A percentile compares a stretch with the other conserved stretches of the same genome.
Conservation (phyloP, 805 yeast species). For the Candida sanyiensis region DNA sequence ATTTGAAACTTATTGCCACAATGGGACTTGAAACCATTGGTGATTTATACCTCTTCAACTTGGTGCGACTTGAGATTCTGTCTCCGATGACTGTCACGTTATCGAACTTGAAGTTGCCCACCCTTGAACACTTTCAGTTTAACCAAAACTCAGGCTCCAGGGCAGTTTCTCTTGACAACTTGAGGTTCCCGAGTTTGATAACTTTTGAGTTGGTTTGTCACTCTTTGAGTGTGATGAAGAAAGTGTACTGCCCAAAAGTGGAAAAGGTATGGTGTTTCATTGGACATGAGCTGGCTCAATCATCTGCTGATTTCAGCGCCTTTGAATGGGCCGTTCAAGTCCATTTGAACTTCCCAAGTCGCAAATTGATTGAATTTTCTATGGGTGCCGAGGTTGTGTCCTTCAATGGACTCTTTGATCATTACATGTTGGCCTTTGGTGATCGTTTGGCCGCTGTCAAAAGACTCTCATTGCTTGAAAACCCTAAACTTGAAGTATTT, state of each 20-base stretch:
- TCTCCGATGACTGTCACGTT: neutral
- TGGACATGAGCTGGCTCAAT: neutral
- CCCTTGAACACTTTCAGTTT: neutral
- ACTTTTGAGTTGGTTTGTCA: neutral
- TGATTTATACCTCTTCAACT: neutral
- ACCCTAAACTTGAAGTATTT: no score
- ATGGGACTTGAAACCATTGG: neutral
- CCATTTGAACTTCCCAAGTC: neutral
- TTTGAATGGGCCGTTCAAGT: neutral
- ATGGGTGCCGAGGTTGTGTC: neutral
- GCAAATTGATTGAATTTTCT: neutral
- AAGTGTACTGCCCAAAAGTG: neutral
- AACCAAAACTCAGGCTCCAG: neutral
- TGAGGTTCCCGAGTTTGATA: neutral
- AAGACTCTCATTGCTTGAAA: no score
- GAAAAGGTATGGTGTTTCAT: neutral
- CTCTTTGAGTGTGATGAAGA: neutral
- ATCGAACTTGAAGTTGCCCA: neutral
- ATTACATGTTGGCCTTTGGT: no score
- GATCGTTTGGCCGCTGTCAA: no score
- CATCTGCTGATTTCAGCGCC: neutral
- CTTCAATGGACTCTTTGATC: no score
- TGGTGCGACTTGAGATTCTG: neutral
- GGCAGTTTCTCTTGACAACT: neutral
- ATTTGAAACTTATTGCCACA: neutral